These are phyloP conservation scores for Macrophomina pseudophaseolina DNA, from an alignment of 2,329 filamentous ascomycete species.

Conservation along the genomic window DNA sequence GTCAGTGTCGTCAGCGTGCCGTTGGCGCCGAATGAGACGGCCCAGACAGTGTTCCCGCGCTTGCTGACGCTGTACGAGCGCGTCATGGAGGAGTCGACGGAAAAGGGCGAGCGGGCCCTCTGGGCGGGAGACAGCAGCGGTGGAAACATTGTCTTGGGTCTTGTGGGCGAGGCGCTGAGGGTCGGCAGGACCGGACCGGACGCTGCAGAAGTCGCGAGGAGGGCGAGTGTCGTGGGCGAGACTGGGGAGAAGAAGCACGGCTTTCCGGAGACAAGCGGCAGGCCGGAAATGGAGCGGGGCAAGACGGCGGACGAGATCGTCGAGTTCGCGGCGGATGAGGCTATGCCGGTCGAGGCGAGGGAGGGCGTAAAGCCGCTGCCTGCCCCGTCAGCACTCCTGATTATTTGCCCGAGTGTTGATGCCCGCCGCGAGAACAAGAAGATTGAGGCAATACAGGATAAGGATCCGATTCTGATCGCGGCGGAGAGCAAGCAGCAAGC, in stretches of 20 bases:
- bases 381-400: constrained; percentile 47
- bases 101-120: constrained; percentile 50
- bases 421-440: constrained; percentile 53
- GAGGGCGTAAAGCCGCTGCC: constrained; percentile 21
- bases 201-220: not conserved
- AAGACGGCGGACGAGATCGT: constrained; percentile 4
- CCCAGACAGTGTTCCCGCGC: constrained; percentile 54
- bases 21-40: constrained; percentile 59
- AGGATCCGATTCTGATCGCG: constrained; percentile 55
- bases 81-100: constrained; percentile 47
- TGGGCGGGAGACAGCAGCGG: constrained; percentile 63
- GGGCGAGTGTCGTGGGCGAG: constrained; percentile 29
- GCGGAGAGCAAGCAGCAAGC: constrained; percentile 50
- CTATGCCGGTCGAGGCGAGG: not conserved
- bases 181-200: constrained; percentile 33
- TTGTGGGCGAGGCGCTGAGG: constrained; percentile 46
- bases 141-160: constrained; percentile 56
- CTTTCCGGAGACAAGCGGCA: not conserved
- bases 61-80: constrained; percentile 53
- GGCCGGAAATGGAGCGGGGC: not conserved
- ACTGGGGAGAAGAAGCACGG: not conserved
- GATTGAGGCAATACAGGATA: constrained; percentile 46
- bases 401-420: constrained; percentile 57
- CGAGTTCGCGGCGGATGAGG: constrained; percentile 10
- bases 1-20: constrained; percentile 60